Conservation (phyloP, 805 yeast genomes). For the Blastobotrys peoriensis region DNA sequence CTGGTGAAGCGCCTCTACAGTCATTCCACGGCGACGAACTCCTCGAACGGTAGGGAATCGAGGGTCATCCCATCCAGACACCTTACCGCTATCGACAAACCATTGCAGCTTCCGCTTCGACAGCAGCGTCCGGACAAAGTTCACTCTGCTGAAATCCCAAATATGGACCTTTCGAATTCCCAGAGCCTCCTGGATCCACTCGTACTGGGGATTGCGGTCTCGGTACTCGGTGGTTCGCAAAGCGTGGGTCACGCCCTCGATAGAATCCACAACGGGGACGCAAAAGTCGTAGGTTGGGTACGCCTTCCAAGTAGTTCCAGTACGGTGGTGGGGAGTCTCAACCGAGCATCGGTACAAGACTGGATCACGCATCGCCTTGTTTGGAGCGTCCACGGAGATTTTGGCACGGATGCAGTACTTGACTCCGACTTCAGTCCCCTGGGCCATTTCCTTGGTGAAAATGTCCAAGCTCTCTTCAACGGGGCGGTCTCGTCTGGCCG, state of each 20-base stretch:
- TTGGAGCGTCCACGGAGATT: slow-evolving; percentile 82
- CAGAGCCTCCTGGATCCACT: slow-evolving; percentile 85
- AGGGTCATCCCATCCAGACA: slow-evolving; percentile 97
- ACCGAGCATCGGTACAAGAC: slow-evolving; percentile 95
- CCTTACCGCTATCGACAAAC: slow-evolving; percentile 91
- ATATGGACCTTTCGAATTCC: slow-evolving; percentile 85
- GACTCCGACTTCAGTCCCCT: slow-evolving; percentile 88
- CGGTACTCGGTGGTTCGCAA: slow-evolving; percentile 97
- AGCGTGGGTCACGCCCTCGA: slow-evolving; percentile 98
- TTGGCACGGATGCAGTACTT: slow-evolving; percentile 95
- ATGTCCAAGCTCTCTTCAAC: slow-evolving; percentile 86
- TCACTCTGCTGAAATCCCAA: slow-evolving; percentile 98
- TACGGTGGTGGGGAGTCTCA: slow-evolving; percentile 91
- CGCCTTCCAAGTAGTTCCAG: slow-evolving; percentile 88
- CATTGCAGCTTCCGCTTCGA: slow-evolving; percentile 98
- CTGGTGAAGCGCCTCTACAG: slow-evolving; percentile 93
- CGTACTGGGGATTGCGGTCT: slow-evolving; percentile 97
- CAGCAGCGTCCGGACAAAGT: slow-evolving; percentile 89
- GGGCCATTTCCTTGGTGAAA: slow-evolving; percentile 87
- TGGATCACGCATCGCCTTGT: slow-evolving; percentile 97
- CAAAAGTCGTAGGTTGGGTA: slow-evolving; percentile 99
- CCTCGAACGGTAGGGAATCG: slow-evolving; percentile 99
- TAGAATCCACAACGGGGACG: slow-evolving; percentile 90
- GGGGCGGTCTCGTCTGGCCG: slow-evolving; percentile 84
- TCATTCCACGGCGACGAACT: slow-evolving; percentile 99